Evolutionary conservation across 148 eudicot species (phyloP).

Genomic region (Rhododendron ovatum): DNA sequence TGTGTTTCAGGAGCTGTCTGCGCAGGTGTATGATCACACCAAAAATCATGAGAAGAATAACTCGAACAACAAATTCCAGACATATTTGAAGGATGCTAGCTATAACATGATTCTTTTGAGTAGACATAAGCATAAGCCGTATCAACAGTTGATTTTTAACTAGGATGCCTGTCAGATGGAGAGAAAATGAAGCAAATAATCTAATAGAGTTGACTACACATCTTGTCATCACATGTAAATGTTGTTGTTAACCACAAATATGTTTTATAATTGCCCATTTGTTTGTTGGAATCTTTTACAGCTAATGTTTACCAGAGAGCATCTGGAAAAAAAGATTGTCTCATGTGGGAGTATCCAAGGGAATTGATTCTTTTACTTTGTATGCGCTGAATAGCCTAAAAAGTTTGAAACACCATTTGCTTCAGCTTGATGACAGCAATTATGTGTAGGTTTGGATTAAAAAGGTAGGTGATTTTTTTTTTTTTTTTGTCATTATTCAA

Average conservation of each 20-base stretch:
- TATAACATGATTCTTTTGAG: neutral
- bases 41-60: neutral
- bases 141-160: neutral
- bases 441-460: too few relatives aligned
- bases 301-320: neutral
- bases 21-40: slow-evolving; percentile 7
- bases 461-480: too few relatives aligned
- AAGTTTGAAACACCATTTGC: neutral
- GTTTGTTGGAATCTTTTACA: neutral
- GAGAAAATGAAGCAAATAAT: neutral
- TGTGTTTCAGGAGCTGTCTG: slow-evolving; percentile 12
- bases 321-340: neutral
- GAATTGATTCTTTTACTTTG: neutral
- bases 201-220: neutral
- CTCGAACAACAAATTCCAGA: neutral
- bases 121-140: neutral
- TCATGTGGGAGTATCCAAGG: neutral
- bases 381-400: neutral
- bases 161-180: neutral
- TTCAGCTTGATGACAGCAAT: neutral
- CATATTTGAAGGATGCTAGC: neutral
- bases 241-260: neutral
- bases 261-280: neutral
- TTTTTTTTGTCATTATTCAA: too few relatives aligned
- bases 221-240: neutral